Conservation (phyloP, 441 rosid genomes). For the Capsella rubella region DNA sequence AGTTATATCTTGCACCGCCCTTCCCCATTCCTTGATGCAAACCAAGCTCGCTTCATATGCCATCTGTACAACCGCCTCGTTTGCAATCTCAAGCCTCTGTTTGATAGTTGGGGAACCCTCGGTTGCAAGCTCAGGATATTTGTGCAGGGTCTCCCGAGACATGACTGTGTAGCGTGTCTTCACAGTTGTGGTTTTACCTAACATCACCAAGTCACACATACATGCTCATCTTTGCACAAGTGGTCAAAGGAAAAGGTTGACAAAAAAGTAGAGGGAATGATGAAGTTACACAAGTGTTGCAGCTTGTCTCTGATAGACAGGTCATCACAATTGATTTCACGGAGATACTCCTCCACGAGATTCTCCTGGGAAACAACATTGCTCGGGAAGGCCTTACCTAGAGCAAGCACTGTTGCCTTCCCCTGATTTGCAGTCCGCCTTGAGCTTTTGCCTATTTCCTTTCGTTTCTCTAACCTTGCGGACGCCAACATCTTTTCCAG, state of each 20-base stretch:
- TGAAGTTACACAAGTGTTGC: conserved; percentile 71
- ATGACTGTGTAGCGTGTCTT: conserved; percentile 92
- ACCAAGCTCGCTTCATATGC: conserved; percentile 77
- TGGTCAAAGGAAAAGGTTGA: not conserved
- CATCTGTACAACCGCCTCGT: conserved; percentile 88
- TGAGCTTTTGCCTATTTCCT: conserved; percentile 23
- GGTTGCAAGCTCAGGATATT: conserved; percentile 81
- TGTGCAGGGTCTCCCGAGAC: conserved; percentile 79
- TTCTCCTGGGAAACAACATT: conserved; percentile 84
- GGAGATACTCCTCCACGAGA: conserved; percentile 83
- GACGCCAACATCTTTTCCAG: conserved; percentile 51
- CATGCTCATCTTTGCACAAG: conserved; percentile 20
- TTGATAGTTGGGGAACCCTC: conserved; percentile 84
- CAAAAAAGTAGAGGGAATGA: not conserved
- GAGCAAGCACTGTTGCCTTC: conserved; percentile 83
- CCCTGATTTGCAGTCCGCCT: conserved; percentile 66
- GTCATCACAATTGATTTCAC: conserved; percentile 83
- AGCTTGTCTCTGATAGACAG: conserved; percentile 74
- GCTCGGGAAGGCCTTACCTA: conserved; percentile 88
- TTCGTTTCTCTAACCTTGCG: conserved; percentile 31
- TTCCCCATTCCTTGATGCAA: conserved; percentile 89
- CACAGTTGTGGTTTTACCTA: conserved; percentile 92
- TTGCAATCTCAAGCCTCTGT: conserved; percentile 87
- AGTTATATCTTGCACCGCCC: conserved; percentile 71
- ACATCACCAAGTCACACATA: conserved; percentile 37